Percentiles rank a stretch among this genome's conserved stretches.
phyloP scores from a whole-genome alignment of 2,329 filamentous ascomycete species.

The Teratosphaeria nubilosa region DNA sequence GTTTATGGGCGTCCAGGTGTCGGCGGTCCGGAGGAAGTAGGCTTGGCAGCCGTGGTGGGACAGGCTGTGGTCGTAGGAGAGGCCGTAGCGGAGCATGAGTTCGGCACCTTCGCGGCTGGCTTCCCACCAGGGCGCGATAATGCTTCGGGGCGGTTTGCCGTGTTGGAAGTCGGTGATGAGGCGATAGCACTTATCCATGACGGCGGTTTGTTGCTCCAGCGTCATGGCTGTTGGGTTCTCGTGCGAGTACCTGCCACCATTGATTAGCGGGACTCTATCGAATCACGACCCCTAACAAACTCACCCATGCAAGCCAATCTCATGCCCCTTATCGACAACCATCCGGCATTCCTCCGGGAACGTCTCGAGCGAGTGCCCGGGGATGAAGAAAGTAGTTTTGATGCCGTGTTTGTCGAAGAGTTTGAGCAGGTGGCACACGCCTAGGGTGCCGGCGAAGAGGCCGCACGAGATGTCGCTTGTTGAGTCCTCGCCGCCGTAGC shows the following conservation, averaged over 20 bases:
- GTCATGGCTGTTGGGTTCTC: conserved; percentile 66
- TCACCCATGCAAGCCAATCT: conserved; percentile 55
- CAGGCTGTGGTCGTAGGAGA: conserved; percentile 62
- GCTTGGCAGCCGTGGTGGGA: conserved; percentile 54
- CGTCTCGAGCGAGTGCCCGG: conserved; percentile 53
- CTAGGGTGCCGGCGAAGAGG: conserved; percentile 59
- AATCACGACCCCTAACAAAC: background rate
- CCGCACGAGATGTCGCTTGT: conserved; percentile 59
- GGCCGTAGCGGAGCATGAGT: conserved; percentile 54
- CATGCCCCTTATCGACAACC: conserved; percentile 54
- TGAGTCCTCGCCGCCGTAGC: conserved; percentile 63
- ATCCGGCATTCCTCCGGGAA: conserved; percentile 56
- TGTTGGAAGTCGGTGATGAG: conserved; percentile 57
- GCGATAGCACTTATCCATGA: conserved; percentile 58
- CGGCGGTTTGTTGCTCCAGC: conserved; percentile 63
- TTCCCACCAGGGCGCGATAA: conserved; percentile 70
- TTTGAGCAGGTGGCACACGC: conserved; percentile 56
- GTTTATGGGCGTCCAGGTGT: conserved; percentile 59
- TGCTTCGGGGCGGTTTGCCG: conserved; percentile 58
- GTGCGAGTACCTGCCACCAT: conserved; percentile 46
- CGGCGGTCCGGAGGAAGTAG: conserved; percentile 55
- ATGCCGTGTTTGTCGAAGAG: conserved; percentile 63
- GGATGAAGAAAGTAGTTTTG: conserved; percentile 58
- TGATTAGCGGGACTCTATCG: background rate
- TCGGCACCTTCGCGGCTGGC: conserved; percentile 57